phyloP scores from a whole-genome alignment of 768 basidiomycete species.

The Hortiboletus campestris region DNA sequence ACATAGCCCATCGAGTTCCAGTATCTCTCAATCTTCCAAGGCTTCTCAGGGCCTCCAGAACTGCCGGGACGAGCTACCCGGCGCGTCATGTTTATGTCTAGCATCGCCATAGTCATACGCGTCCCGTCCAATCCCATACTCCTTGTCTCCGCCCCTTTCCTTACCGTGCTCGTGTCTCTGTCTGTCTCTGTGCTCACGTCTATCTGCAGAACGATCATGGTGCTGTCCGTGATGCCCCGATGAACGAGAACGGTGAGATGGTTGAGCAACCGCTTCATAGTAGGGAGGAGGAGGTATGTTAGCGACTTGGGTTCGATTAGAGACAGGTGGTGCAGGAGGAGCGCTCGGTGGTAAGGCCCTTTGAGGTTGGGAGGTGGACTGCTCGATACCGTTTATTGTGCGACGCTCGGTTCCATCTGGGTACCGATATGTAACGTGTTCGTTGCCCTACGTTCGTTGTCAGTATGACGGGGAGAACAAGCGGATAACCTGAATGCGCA shows the following conservation, averaged over 20 bases:
- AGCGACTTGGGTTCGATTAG: neutral
- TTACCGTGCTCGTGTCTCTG: conserved; percentile 11
- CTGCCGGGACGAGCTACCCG: conserved; percentile 9
- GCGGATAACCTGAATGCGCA: conserved; percentile 33
- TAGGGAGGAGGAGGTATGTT: conserved; percentile 21
- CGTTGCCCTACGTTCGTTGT: conserved; percentile 56
- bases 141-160: conserved; percentile 7
- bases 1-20: neutral
- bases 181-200: conserved; percentile 12
- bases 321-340: neutral
- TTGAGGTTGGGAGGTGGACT: conserved; percentile 18
- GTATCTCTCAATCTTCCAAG: neutral
- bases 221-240: conserved; percentile 18
- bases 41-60: conserved; percentile 13
- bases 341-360: conserved; percentile 13
- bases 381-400: conserved; percentile 67
- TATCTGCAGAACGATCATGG: conserved; percentile 8
- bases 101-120: conserved; percentile 4
- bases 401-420: conserved; percentile 65
- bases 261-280: conserved; percentile 13
- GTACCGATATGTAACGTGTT: conserved; percentile 63
- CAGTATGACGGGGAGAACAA: neutral
- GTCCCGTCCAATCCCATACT: neutral
- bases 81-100: conserved; percentile 1
- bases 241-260: conserved; percentile 15